Conservation (phyloP, 495 filamentous ascomycete species). For the Massariosphaeria phaeospora region DNA sequence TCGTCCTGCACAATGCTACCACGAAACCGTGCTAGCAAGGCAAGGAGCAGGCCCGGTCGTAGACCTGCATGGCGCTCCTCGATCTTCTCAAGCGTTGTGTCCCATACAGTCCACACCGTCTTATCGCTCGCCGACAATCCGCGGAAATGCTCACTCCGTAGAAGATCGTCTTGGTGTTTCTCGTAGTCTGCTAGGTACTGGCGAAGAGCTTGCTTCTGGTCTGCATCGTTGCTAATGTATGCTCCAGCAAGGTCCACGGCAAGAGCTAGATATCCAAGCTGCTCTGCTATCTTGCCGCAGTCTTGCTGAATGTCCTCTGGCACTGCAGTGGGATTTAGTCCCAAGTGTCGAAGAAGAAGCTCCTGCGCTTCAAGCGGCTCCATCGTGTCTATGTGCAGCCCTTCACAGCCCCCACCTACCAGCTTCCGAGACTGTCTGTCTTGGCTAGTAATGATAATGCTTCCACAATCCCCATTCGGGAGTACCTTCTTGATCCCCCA, state of each 20-base stretch:
- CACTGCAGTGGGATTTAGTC: neutral
- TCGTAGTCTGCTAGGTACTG: slow-evolving; percentile 31
- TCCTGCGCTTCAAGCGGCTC: slow-evolving; percentile 11
- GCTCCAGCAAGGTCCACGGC: slow-evolving; percentile 35
- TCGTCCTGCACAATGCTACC: slow-evolving; percentile 34
- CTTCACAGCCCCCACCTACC: slow-evolving; percentile 14
- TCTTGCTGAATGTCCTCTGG: slow-evolving; percentile 12
- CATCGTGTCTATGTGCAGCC: slow-evolving; percentile 12
- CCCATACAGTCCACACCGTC: slow-evolving; percentile 37
- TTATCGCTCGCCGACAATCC: slow-evolving; percentile 31
- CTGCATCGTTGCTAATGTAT: slow-evolving; percentile 31
- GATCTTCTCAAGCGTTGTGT: slow-evolving; percentile 37
- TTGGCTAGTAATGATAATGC: slow-evolving; percentile 34
- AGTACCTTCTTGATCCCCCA: slow-evolving; percentile 33
- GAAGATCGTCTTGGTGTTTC: slow-evolving; percentile 26
- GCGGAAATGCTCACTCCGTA: slow-evolving; percentile 24
- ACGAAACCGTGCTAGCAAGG: slow-evolving; percentile 34
- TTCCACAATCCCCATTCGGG: slow-evolving; percentile 32
- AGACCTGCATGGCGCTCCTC: slow-evolving; percentile 19
- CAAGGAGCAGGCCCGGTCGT: slow-evolving; percentile 29
- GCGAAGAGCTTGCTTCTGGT: slow-evolving; percentile 20
- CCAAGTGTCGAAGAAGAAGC: slow-evolving; percentile 19
- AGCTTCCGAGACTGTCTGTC: slow-evolving; percentile 21
- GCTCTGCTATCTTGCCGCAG: slow-evolving; percentile 23
- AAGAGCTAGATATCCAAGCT: slow-evolving; percentile 34